Evolutionary conservation across 768 basidiomycete genomes (phyloP).

Genomic region (Mycena leptocephala): DNA sequence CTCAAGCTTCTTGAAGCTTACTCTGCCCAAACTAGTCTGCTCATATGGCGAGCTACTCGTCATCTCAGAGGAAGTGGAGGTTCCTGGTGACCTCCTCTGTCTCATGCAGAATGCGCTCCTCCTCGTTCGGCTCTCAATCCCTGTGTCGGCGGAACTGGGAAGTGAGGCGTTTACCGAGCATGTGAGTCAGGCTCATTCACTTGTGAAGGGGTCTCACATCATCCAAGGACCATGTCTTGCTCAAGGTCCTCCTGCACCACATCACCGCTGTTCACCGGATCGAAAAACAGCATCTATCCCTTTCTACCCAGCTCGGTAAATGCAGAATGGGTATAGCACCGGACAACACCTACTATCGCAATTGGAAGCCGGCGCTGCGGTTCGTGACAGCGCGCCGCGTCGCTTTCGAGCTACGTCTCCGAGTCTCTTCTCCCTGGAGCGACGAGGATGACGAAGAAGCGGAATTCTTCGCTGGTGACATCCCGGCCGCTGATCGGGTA

Average conservation of each 20-base stretch:
- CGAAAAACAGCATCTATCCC: background rate
- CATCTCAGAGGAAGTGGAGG: constrained; percentile 15
- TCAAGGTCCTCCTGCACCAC: background rate
- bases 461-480: constrained; percentile 8
- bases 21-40: constrained; percentile 2
- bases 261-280: background rate
- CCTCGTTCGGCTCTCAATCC: background rate
- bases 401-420: background rate
- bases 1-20: background rate
- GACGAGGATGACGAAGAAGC: constrained; percentile 6
- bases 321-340: background rate
- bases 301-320: background rate
- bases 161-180: background rate
- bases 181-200: background rate
- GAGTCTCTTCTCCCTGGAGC: background rate
- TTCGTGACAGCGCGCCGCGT: constrained; percentile 2
- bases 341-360: background rate
- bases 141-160: background rate
- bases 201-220: background rate
- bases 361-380: background rate
- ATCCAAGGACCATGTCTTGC: background rate
- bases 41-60: constrained; percentile 18
- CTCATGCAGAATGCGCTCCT: constrained; percentile 20
- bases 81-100: constrained; percentile 10
- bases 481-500: background rate